Base-by-base conservation (phyloP, 73 alveolate species). In the Tetrahymena borealis region DNA sequence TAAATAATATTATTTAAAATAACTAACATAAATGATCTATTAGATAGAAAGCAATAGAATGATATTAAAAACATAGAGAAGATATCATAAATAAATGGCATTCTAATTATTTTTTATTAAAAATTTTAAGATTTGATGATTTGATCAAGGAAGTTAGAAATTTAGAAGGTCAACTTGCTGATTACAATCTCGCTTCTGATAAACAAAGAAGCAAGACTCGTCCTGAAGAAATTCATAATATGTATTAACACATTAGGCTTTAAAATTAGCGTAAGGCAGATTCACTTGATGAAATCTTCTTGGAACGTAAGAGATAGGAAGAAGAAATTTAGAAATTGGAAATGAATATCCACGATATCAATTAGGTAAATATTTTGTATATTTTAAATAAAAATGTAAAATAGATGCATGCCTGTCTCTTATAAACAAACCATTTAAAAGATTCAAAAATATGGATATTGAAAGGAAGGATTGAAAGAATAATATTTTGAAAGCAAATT, bases 161-260 rank as follows among this genome's bases (percentile, higher is more conserved):
- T 39, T 96, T 97, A 39, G 99, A 98, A 95, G 99, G 99, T n/a
- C 98, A 98, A 94, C 97, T 98, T 38, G 99, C 99, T 90, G 99
- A 98, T 91, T 98, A 97, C 97, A 98, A 98, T 95, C 93, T 98
- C 90, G 99, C 99, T 43, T 97, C 97, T 38, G 99, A 98, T 95
- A 98, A 98, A 94, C 94, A 94, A 91, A 97, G 99, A 94, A 94
- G 98, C 32, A 98, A 95, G 41, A 97, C 99, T 92, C 98, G 98
- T 78, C 98, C 99, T 15, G 99, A 98, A 78, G 99, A 98, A 92
- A 98, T 98, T 78, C 96, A 94, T 79, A 99, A 97, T 32, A 98
- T 98, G 24, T 98, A 60, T 78, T 78, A 78, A 93, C 97, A 97
- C 93, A 96, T 98, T 94, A 97, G 95, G 96, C 92, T 97, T 78